A percentile compares a stretch with the other conserved stretches of the same genome.
Conservation (phyloP, 2,329 filamentous ascomycete species). For the Trichoderma sp. region DNA sequence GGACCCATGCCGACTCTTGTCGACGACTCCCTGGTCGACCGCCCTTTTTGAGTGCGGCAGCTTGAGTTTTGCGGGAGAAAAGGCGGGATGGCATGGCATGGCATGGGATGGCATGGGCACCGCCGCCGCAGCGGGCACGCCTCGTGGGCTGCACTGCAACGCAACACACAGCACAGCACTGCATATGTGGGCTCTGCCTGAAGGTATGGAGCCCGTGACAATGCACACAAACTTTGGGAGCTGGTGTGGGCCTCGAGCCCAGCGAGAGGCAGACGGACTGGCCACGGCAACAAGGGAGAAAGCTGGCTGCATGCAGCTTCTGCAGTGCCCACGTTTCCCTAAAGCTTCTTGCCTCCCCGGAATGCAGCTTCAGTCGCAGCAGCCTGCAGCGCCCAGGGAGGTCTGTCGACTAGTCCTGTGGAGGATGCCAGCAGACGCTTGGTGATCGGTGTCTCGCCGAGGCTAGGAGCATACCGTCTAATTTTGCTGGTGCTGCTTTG, state of each 20-base stretch:
- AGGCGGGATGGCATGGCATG: slow-evolving; percentile 24
- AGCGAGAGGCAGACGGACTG: not conserved
- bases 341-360: slow-evolving; percentile 18
- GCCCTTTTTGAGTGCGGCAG: slow-evolving; percentile 22
- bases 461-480: slow-evolving; percentile 15
- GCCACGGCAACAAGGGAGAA: slow-evolving; percentile 4
- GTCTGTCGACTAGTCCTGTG: not conserved
- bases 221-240: slow-evolving; percentile 13
- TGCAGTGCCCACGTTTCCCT: slow-evolving; percentile 13
- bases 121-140: slow-evolving; percentile 15
- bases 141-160: slow-evolving; percentile 16
- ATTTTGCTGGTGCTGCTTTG: slow-evolving; percentile 12
- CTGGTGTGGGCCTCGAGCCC: slow-evolving; percentile 4
- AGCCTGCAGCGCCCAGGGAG: not conserved
- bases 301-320: slow-evolving; percentile 8
- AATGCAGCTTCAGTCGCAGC: slow-evolving; percentile 2
- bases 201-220: slow-evolving; percentile 6
- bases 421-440: not conserved
- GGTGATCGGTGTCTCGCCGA: slow-evolving; percentile 15
- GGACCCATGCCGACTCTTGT: not conserved
- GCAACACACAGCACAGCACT: slow-evolving; percentile 11
- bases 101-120: no score
- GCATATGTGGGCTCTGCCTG: not conserved
- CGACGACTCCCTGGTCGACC: slow-evolving; percentile 19
- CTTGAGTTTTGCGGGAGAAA: slow-evolving; percentile 24